Evolutionary conservation across 2,329 filamentous ascomycete species (phyloP).

Genomic region (Neofusicoccum cordaticola): DNA sequence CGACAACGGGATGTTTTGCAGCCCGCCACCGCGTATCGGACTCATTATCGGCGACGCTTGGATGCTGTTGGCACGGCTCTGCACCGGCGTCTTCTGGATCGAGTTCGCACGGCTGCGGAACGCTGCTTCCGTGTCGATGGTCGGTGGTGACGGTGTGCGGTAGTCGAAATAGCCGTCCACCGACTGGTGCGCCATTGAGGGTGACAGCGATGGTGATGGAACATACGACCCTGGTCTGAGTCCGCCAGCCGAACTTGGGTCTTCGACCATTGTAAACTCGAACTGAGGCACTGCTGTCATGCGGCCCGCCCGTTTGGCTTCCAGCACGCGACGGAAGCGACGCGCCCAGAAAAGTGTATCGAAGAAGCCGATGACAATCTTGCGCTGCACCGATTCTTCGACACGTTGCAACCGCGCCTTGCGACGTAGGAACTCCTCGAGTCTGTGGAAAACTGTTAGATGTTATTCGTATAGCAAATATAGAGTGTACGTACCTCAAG

Average conservation of each 20-base stretch:
- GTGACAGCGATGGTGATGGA: conserved; percentile 29
- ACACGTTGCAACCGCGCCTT: conserved; percentile 88
- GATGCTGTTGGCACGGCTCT: conserved; percentile 37
- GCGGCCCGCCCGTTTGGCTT: conserved; percentile 69
- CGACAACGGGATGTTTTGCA: neutral
- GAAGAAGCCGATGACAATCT: conserved; percentile 91
- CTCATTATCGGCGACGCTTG: conserved; percentile 33
- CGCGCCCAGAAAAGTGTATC: conserved; percentile 88
- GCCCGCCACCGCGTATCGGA: neutral
- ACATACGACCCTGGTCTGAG: conserved; percentile 16
- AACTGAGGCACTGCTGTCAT: conserved; percentile 71
- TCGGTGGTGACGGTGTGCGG: neutral
- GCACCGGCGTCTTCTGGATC: conserved; percentile 37
- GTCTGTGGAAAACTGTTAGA: conserved; percentile 44
- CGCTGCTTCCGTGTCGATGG: conserved; percentile 7
- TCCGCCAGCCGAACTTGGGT: conserved; percentile 50
- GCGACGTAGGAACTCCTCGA: conserved; percentile 92
- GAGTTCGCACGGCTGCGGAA: conserved; percentile 35
- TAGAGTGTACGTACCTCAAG: conserved; percentile 58
- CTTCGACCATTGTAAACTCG: conserved; percentile 74
- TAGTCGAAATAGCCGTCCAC: conserved; percentile 1
- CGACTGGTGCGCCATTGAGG: conserved; percentile 14
- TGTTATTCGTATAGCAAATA: neutral
- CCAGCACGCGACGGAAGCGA: conserved; percentile 72
- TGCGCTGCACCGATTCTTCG: conserved; percentile 87